Base-by-base conservation (phyloP, 202 grass and related monocot species). In the Setaria italica region DNA sequence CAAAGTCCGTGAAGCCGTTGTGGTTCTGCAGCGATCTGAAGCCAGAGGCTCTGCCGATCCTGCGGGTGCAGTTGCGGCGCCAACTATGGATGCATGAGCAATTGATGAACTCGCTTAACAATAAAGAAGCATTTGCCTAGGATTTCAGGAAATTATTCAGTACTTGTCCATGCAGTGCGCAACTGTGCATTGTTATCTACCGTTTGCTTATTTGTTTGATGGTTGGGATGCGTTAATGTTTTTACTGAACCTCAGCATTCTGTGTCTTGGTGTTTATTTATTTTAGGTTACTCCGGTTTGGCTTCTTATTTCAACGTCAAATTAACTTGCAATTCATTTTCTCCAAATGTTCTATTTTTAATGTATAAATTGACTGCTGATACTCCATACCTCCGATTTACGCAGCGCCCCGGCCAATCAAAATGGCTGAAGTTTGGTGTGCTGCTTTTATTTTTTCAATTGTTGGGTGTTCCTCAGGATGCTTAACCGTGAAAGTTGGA, bases 1-100 rank as follows among this genome's bases (percentile, higher is more conserved):
- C 12, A 92, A 72, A 75, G 82, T 92, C 17, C 2, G 5, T 20
- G 87, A 90, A 53, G 85, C 85, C 59, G 51, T 95, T 75, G 35
- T 63, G 60, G 57, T 84, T 77, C 62, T 92, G 25, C 60, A 70
- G 48, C 13, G 15, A 41, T 72, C 54, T 7, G 19, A 62, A 15
- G 43, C 64, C 0, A 12, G 4, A 84, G 42, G 41, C 20, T 63
- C 74, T 1, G 51, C 14, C 3, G 66, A 67, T 11, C 19, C 57
- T 6, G 41, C 35, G 25, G 15, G 4, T 1, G 39, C 62, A 25
- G 13, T 10, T 2, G 32, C 20, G 0, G n/a, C 33, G 0, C 57
- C 83, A 25, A 76, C 53, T 7, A 33, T 55, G 46, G 75, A 60
- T 15, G 55, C 83, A 19, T 88, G 78, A 89, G 72, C 21, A 51